Base-by-base conservation (phyloP, 192 early-diverging fungal genomes). In the Borealophlyctis nickersoniae region DNA sequence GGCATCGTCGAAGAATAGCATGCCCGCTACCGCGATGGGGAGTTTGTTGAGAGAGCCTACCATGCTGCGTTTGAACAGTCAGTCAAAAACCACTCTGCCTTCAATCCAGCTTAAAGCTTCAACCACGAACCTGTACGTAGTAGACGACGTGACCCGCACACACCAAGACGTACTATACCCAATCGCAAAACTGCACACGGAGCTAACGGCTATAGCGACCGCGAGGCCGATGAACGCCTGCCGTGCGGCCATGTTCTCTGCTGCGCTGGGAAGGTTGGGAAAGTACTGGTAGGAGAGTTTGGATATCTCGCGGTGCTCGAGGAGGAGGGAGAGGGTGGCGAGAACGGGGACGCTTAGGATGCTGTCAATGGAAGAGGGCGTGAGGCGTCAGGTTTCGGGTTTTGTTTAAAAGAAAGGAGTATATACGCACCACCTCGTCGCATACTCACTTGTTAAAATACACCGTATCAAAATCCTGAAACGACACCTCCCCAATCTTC, bases 1-100 rank as follows among this genome's bases (percentile, higher is more conserved):
- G 2, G 63, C 63, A 62, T 94, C 94, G 49, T 88, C 88, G 77
- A 98, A 93, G 80, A 95, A 96, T 13, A 99, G 36, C 80, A 99
- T 98, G 33, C 95, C 94, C 60, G 90, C 89, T 29, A 96, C 77
- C 2, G 94, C 91, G 61, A 99, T 92, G 16, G 96, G 96, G 32
- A 99, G 77, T 70, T 99, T 99, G 77, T 99, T 99, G 52, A 99
- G 88, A 13, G 96, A 94, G 13, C 96, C 96, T 29, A 94, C 94
- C 96, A 99, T 99, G 54, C 77, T 79, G 49, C 24, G 33, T 22
- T 16, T 26, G 19, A 45, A 45, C 7, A 7, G 39, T 45, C 39
- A 45, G 19, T 45, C 39, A 45, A 45, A 45, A 13, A 45, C 9
- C 19, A 19, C 7, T 45, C 39, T 45, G 19, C 7, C 39, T 19